These are phyloP conservation scores for Xylaria palmicola DNA, from an alignment of 495 filamentous ascomycete species.

Conservation along the genomic window DNA sequence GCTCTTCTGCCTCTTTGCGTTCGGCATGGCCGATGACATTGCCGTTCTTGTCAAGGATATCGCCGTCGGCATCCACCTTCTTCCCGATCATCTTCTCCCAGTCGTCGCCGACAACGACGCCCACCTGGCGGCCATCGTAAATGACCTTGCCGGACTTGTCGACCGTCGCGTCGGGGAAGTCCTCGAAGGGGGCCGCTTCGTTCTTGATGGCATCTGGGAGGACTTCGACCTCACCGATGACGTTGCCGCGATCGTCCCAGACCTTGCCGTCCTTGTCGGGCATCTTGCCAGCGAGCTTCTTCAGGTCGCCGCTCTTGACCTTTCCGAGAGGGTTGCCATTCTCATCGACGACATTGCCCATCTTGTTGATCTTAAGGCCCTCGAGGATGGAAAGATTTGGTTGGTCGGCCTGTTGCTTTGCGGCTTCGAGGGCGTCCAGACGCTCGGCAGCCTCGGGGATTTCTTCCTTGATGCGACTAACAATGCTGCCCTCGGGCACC, in stretches of 20 bases:
- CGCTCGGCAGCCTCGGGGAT: slow-evolving; percentile 51
- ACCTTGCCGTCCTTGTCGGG: slow-evolving; percentile 71
- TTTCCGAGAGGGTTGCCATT: slow-evolving; percentile 69
- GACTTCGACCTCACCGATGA: slow-evolving; percentile 71
- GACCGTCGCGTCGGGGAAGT: slow-evolving; percentile 68
- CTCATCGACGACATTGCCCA: slow-evolving; percentile 69
- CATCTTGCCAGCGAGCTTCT: slow-evolving; percentile 66
- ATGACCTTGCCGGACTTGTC: slow-evolving; percentile 70
- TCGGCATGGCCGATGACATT: slow-evolving; percentile 61
- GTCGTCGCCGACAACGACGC: slow-evolving; percentile 67
- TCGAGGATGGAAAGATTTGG: slow-evolving; percentile 64
- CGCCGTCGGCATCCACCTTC: slow-evolving; percentile 59
- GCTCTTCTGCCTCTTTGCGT: slow-evolving; percentile 45
- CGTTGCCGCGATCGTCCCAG: slow-evolving; percentile 69
- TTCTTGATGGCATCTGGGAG: slow-evolving; percentile 64
- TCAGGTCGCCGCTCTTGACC: slow-evolving; percentile 64
- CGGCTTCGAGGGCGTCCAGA: slow-evolving; percentile 51
- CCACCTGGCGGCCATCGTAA: slow-evolving; percentile 68
- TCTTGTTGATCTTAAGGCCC: slow-evolving; percentile 72
- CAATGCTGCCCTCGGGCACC: slow-evolving; percentile 63
- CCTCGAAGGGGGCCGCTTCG: slow-evolving; percentile 69
- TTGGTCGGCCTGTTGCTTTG: slow-evolving; percentile 56
- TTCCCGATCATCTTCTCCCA: slow-evolving; percentile 57
- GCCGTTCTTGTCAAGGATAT: slow-evolving; percentile 62
- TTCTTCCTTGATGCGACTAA: slow-evolving; percentile 54